Evolutionary conservation across 768 basidiomycete species (phyloP), one percentile per base, ranked within the genome.

Genomic region (Candolleomyces efflorescens): DNA sequence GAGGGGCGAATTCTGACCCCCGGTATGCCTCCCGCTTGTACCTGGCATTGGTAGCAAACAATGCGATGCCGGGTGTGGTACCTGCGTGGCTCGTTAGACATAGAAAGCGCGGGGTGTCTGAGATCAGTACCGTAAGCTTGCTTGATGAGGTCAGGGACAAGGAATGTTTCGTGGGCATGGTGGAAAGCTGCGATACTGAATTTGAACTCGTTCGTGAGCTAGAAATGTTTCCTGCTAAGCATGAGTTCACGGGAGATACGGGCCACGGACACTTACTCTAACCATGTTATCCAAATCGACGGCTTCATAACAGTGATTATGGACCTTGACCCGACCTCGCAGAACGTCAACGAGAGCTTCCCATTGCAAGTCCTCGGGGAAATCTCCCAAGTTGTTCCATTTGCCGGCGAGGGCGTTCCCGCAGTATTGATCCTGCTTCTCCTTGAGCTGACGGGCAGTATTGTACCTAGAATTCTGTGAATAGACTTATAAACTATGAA

Each of bases 61-160:
- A 75, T 0, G 90, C 90, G 20, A 90, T 75, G 2, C 86, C 83
- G 2, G 92, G 91, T 4, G 86, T 32, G 32, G 32, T 32, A 73
- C 15, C 75, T 77, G 1, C 87, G 89, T 78, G 54, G 2, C 26
- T 13, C 43, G 39, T 26, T 37, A 36, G 32, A 43, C 20, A 32
- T 18, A 62, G 41, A 36, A 5, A 15, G 47, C 12, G 5, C 12
- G 48, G 9, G 27, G n/a, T 20, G 15, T 54, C 26, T 4, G 39
- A 17, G 7, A 17, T 12, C 45, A 75, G 48, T 41, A 79, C 81
- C 90, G 66, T 79, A 92, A 44, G 82, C 82, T 62, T 81, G 80
- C 73, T 89, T 91, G 63, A 95, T 73, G 1, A 89, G 68, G 48
- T 86, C 86, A 0, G 92, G 89, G n/a, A 94, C 87, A n/a, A 94